Percentiles rank a stretch among this genome's conserved stretches.
phyloP scores from a whole-genome alignment of 805 yeast species.

The Hanseniaspora vineae region DNA sequence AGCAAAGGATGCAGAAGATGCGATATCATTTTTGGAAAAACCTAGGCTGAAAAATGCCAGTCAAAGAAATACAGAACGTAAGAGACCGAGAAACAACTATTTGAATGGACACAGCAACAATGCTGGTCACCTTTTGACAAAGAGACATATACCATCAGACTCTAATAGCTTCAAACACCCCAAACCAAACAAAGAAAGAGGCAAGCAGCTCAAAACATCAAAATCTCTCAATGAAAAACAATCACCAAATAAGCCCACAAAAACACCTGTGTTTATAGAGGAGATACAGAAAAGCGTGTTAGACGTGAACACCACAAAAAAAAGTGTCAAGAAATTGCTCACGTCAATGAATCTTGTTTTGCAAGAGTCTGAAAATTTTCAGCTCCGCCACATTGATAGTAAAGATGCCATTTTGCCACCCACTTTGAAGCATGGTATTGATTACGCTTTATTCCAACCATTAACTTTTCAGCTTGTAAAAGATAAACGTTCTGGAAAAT shows the following conservation, averaged over 20 bases:
- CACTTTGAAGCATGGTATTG: constrained; percentile 48
- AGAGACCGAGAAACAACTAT: too few relatives aligned
- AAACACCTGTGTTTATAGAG: neutral
- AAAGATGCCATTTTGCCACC: constrained; percentile 27
- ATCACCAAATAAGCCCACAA: neutral
- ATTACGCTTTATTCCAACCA: constrained; percentile 66
- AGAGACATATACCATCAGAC: too few relatives aligned
- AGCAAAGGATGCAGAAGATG: neutral
- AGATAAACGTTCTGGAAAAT: constrained; percentile 66
- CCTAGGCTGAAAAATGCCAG: too few relatives aligned
- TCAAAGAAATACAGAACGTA: too few relatives aligned
- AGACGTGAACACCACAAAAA: neutral
- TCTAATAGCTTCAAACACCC: too few relatives aligned
- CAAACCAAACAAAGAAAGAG: neutral
- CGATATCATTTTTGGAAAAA: too few relatives aligned
- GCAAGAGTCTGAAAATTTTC: neutral
- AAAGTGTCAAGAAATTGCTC: neutral
- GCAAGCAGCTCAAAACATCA: neutral
- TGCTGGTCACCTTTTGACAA: too few relatives aligned
- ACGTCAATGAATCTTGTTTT: neutral
- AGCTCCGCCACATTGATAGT: neutral
- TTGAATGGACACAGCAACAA: too few relatives aligned
- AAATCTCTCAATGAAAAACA: neutral
- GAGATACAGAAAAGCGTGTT: neutral
- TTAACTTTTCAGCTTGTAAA: constrained; percentile 57